A percentile compares a stretch with the other conserved stretches of the same genome.
These are phyloP conservation scores for Jatropha multifida DNA, from an alignment of 441 rosid genomes.

Conservation along the genomic window DNA sequence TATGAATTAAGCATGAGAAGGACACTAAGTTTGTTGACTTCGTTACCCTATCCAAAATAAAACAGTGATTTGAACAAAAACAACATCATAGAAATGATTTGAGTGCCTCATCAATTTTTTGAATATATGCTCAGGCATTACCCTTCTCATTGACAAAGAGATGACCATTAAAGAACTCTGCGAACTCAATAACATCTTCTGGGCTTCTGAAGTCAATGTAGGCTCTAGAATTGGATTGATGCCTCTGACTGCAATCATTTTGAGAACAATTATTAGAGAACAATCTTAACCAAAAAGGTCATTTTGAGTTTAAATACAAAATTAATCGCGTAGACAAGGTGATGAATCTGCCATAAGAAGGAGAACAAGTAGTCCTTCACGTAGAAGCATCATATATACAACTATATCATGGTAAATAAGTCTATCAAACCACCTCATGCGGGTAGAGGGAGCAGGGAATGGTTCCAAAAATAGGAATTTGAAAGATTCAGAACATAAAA, in stretches of 20 bases:
- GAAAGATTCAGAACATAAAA: background rate
- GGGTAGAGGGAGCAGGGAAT: too few species aligned
- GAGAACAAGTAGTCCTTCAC: background rate
- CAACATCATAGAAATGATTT: conserved; percentile 13
- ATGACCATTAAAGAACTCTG: conserved; percentile 70
- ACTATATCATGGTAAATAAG: background rate
- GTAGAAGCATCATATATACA: background rate
- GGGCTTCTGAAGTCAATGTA: conserved; percentile 64
- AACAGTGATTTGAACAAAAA: conserved; percentile 13
- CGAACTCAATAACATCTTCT: conserved; percentile 72
- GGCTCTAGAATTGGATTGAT: conserved; percentile 57
- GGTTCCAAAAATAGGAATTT: background rate
- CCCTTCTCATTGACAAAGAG: conserved; percentile 83
- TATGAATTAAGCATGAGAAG: background rate
- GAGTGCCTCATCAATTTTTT: conserved; percentile 14
- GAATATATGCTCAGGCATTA: conserved; percentile 31
- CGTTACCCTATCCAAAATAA: conserved; percentile 19
- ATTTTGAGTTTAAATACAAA: conserved; percentile 1
- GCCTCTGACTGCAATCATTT: conserved; percentile 55
- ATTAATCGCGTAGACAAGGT: background rate
- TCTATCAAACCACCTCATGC: background rate
- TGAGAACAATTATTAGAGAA: background rate
- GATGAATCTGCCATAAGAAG: background rate
- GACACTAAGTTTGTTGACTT: background rate
- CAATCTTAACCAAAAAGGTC: background rate